Base-by-base conservation (phyloP, 2,329 filamentous ascomycete species). In the Neonectria faginata region DNA sequence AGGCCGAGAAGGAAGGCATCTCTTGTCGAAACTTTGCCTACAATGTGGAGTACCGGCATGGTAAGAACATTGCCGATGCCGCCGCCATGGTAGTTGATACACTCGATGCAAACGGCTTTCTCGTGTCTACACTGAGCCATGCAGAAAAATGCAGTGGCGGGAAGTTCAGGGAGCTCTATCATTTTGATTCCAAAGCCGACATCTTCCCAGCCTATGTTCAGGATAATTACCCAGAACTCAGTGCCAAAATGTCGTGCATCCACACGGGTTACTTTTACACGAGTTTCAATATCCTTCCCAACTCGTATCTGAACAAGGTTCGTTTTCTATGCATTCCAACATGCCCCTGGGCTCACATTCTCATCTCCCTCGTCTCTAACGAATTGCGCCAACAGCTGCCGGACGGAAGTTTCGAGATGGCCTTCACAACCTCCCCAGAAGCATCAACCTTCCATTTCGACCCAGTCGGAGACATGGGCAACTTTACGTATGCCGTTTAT, bases 131-230 rank as follows among this genome's bases (percentile, higher is more conserved):
- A 0, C 69, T 88, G 65, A 85, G 83, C 67, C 77, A 86, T 67
- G 84, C 82, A 0, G 70, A 65, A 11, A 81, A 80, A 54, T 83
- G 80, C 67, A 87, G 83, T 62, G 72, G 74, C 1, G 85, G 85
- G 0, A 76, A 71, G 44, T 80, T 80, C 59, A 78, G 71, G 18
- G 80, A 86, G 66, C 66, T 86, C 57, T 87, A 86, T 67, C 84
- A 86, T 69, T 85, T 82, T 57, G 84, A 87, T 70, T 71, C 80
- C 8, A 87, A 88, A 74, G 85, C 85, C 2, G 83, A 85, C 47
- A 73, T 84, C 14, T 85, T 84, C 29, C 83, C 82, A 0, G 57
- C 74, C 14, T 85, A 85, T 48, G 82, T 85, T 3, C 66, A 75
- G 8, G 77, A 77, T 2, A 80, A 71, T 4, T 79, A 85, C 65